Percentiles rank a stretch among this genome's conserved stretches.
Evolutionary conservation across 2,329 filamentous ascomycete genomes (phyloP).

Genomic region (Trichoderma guizhouense): DNA sequence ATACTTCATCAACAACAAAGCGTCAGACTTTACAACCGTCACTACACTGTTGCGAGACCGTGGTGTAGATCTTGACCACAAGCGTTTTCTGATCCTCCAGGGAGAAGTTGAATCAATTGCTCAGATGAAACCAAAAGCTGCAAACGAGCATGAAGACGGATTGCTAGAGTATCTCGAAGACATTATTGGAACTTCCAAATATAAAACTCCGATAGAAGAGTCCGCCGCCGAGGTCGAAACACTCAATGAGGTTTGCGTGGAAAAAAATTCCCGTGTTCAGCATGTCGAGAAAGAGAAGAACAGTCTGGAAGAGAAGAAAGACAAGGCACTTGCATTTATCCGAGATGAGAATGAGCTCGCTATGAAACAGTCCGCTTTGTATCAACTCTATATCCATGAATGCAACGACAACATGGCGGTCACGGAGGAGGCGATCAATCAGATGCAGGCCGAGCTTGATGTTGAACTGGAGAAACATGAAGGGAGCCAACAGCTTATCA

Average conservation of each 20-base stretch:
- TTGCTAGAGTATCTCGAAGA: conserved; percentile 96
- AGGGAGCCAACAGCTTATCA: conserved; percentile 86
- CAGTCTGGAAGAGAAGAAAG: conserved; percentile 90
- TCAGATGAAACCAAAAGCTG: conserved; percentile 97
- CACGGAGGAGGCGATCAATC: conserved; percentile 82
- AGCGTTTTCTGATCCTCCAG: conserved; percentile 94
- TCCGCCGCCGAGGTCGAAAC: conserved; percentile 84
- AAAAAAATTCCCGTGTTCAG: conserved; percentile 93
- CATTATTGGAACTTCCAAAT: conserved; percentile 97
- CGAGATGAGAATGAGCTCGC: conserved; percentile 90
- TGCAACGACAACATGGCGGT: conserved; percentile 86
- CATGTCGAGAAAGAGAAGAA: conserved; percentile 98
- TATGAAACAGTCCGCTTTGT: conserved; percentile 84
- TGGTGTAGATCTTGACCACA: conserved; percentile 94
- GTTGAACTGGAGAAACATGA: conserved; percentile 88
- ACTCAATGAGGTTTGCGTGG: conserved; percentile 89
- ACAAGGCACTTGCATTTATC: conserved; percentile 85
- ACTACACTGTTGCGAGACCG: conserved; percentile 81
- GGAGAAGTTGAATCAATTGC: conserved; percentile 98
- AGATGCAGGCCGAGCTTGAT: conserved; percentile 84
- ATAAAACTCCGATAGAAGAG: conserved; percentile 96
- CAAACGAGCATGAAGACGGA: conserved; percentile 92
- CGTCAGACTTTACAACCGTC: conserved; percentile 88
- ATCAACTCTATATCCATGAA: conserved; percentile 86
- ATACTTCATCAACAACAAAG: conserved; percentile 91